Base-by-base conservation (phyloP, 2,329 filamentous ascomycete genomes). In the Pseudogymnoascus sp. region DNA sequence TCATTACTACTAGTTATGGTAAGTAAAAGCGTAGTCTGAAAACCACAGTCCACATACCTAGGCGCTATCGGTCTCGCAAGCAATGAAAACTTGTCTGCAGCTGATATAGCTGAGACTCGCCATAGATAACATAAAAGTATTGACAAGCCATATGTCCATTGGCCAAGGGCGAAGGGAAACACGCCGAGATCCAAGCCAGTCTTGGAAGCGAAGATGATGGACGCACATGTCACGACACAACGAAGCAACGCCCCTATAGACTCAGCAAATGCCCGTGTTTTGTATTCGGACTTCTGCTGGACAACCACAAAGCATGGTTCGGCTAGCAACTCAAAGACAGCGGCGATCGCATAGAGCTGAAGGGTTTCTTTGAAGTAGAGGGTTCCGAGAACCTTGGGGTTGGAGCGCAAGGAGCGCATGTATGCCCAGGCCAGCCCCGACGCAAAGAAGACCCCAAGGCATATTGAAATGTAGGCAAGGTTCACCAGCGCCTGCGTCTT, bases 291-390 rank as follows among this genome's bases (percentile, higher is more conserved):
- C 59, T 88, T 86, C 66, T 90, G 88, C 75, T 97, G 93, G 66
- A 93, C 86, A 35, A 96, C 84, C 1, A 93, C 90, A 74, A 97
- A 99, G 62, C 88, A 89, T 0, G 95, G 95, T 76, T 99, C 95
- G 1, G 89, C 87, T 1, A 91, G 75, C 13, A 99, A 82, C 76
- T 99, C 95, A 3, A 96, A 71, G 63, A 87, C 70, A 35, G 85
- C 79, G 1, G 85, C 82, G 4, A 81, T 4, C 17, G 78, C 83
- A 72, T 87, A 88, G 1, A 87, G 69, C 64, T 78, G 76, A 13
- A 88, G 74, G 0, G 83, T 78, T 3, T 75, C 69, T 29, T 72
- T 71, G 64, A 96, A 85, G 69, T 87, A 88, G 0, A 89, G 86
- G 1, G 87, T 88, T 53, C 74, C 66, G 2, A 80, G 74, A 35